Evolutionary conservation across 257 asterid genomes (phyloP), one percentile per base, ranked within the genome.

Genomic region (Gynochthodes officinalis): DNA sequence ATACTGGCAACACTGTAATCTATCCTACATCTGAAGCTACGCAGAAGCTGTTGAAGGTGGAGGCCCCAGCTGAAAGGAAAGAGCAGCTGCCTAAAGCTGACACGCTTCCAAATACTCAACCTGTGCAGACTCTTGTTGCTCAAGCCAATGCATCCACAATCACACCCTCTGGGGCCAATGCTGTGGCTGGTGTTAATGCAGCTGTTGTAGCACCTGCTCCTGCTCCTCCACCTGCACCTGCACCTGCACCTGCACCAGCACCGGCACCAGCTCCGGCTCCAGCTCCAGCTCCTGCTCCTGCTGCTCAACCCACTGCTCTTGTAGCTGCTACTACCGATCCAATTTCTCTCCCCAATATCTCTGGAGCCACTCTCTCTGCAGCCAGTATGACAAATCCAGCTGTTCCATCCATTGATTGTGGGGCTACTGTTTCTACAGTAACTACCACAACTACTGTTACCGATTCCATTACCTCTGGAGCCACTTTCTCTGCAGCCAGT

Each of bases 41-140:
- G 40, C 73, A 59, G 71, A 73, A 75, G 54, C 71, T 71, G 63
- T 76, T 54, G 27, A 73, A 75, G 58, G 70, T 19, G 5, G 78
- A 72, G 48, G 64, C 50, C 53, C 68, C 44, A 4, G 70, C 64
- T 66, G 81, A 72, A 69, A 64, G 58, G 44, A 58, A 67, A 73
- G 57, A 69, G 52, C 75, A 57, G 39, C 64, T 73, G 67, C 71
- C 65, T 54, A 78, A 75, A 72, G 71, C 46, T n/a, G 89, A 76
- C 76, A 80, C 72, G 58, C 82, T 27, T 11, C 49, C 54, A 11
- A 77, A 77, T 49, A 52, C 59, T 75, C 80, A 70, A 74, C 40
- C 79, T 14, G 28, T 16, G 0, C 5, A 39, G 39, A 25, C 76
- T 39, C 71, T 78, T 42, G 40, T 52, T 25, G 61, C 79, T 50